Base-by-base conservation (phyloP, 2,329 filamentous ascomycete species). In the Exophiala calicioides region DNA sequence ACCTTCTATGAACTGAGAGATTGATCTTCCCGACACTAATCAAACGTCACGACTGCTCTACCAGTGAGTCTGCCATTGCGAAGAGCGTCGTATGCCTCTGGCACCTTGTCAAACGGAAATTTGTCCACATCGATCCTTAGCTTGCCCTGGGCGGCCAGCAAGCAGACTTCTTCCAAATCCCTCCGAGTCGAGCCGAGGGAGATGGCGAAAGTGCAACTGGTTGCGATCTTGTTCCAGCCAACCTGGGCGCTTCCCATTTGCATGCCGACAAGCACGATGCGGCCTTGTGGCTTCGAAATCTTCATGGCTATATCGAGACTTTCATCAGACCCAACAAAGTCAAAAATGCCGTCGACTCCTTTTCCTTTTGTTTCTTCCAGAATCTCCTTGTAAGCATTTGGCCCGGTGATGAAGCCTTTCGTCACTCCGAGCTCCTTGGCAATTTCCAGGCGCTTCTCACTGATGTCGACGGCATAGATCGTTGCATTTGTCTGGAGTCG, bases 211-310 rank as follows among this genome's bases (percentile, higher is more conserved):
- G 47, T 40, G 27, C 47, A 55, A 30, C 46, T 47, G 18, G 52
- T 55, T 1, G 52, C 47, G 35, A 55, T 52, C 38, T 43, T 50
- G 15, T 47, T 47, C 51, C 51, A 53, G n/a, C 52, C 52, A 4
- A 55, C 34, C 23, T 34, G 33, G 5, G 49, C 36, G 13, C 37
- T 45, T 7, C 52, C 52, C 39, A 45, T 50, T 3, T 52, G 26
- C 47, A 53, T 47, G n/a, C 51, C 51, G 6, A 50, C 47, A 5
- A 53, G 23, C 12, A 50, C 47, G 10, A 53, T 24, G 9, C 47
- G 29, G 9, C 47, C 47, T n/a, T 37, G 24, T 18, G 52, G 47
- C 4, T 48, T 20, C 2, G 44, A 41, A 21, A 52, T 24, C 8
- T 45, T 39, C 23, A 29, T 31, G 19, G 50, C 47, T n/a, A 50